These are phyloP conservation scores for Cercospora beticola DNA, from an alignment of 2,329 filamentous ascomycete species.

Conservation along the genomic window DNA sequence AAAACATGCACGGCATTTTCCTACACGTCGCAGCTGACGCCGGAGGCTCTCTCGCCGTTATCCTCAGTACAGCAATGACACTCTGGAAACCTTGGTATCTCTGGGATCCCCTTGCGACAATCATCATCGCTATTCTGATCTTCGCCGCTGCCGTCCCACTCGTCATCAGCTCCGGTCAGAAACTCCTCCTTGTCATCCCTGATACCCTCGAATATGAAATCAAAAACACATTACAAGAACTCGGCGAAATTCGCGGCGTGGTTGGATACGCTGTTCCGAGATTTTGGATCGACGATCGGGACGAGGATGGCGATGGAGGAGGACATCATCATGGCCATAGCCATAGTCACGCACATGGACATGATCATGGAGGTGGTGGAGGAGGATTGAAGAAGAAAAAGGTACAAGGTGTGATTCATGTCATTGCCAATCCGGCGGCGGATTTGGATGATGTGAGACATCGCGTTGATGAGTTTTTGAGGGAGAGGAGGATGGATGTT, in stretches of 20 bases:
- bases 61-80: slow-evolving; percentile 84
- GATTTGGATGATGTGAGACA: slow-evolving; percentile 81
- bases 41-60: slow-evolving; percentile 89
- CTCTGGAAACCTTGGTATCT: slow-evolving; percentile 86
- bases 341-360: slow-evolving; percentile 21
- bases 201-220: slow-evolving; percentile 83
- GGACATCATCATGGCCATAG: slow-evolving; percentile 48
- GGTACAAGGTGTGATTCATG: slow-evolving; percentile 81
- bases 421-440: slow-evolving; percentile 69
- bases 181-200: slow-evolving; percentile 79
- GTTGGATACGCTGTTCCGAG: slow-evolving; percentile 81
- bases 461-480: slow-evolving; percentile 70
- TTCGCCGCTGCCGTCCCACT: slow-evolving; percentile 88
- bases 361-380: slow-evolving; percentile 25
- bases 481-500: slow-evolving; percentile 71
- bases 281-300: slow-evolving; percentile 84
- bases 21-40: slow-evolving; percentile 93
- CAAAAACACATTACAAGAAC: slow-evolving; percentile 79
- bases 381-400: slow-evolving; percentile 43
- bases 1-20: slow-evolving; percentile 98
- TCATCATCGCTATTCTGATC: slow-evolving; percentile 88
- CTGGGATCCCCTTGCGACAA: slow-evolving; percentile 92
- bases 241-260: slow-evolving; percentile 79
- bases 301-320: slow-evolving; percentile 36
- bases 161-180: slow-evolving; percentile 78